Base-by-base conservation (phyloP, 2,329 filamentous ascomycete genomes). In the Ophiobolus disseminans region DNA sequence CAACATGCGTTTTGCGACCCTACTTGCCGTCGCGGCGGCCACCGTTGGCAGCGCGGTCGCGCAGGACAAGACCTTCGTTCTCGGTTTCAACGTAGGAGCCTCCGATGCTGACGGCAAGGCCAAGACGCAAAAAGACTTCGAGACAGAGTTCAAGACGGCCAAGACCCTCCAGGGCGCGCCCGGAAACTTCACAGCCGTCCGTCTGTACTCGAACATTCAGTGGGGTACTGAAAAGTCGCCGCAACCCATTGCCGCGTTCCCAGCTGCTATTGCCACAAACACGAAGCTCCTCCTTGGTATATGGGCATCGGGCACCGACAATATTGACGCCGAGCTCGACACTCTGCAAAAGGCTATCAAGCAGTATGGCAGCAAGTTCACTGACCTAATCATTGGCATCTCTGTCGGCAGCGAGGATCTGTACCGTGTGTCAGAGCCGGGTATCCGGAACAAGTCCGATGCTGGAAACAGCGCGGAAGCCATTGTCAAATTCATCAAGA, bases 181-280 rank as follows among this genome's bases (percentile, higher is more conserved):
- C 28, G 75, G 79, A 17, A 83, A 83, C 41, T 90, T 89, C 78
- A 87, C 76, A 63, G 85, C 83, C 49, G 86, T 85, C 39, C 84
- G 88, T 52, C 79, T 90, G 21, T 91, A 87, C 76, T 90, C 87
- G 62, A 90, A 84, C 80, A 78, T 88, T 41, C 87, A 91, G 80
- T 82, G 73, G 22, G 84, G 83, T 56, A 86, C 87, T 4, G 73
- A 81, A 53, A 84, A 80, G 72, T 79, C 80, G 14, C n/a, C n/a
- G n/a, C n/a, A n/a, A n/a, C 83, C 85, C 59, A 91, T 88, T 66
- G 78, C 81, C 34, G 71, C 71, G 5, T 67, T 73, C 50, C 58
- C 66, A 2, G 69, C 71, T 22, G 71, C 71, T 14, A 58, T 72
- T 37, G 60, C 62, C 5, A 72, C 68, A 1, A 65, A 68, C 40